A percentile compares a stretch with the other conserved stretches of the same genome.
Evolutionary conservation across 768 basidiomycete genomes (phyloP).

Genomic region (Thelephora ganbajun): DNA sequence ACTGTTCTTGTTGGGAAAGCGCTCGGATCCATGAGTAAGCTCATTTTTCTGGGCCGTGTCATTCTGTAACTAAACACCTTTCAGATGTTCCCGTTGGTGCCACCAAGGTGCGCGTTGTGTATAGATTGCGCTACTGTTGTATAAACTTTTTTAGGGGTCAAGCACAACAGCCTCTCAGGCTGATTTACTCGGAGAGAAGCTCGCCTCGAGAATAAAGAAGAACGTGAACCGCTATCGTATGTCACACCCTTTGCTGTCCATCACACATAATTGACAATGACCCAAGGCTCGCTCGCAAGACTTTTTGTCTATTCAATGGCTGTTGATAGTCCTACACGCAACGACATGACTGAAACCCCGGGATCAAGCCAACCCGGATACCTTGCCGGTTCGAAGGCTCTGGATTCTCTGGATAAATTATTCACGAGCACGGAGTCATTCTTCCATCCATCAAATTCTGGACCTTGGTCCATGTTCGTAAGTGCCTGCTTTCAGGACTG

Average conservation of each 20-base stretch:
- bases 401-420: slow-evolving; percentile 77
- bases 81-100: slow-evolving; percentile 62
- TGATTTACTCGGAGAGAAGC: slow-evolving; percentile 42
- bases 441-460: slow-evolving; percentile 92
- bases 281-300: slow-evolving; percentile 61
- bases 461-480: slow-evolving; percentile 63
- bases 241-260: slow-evolving; percentile 11
- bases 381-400: slow-evolving; percentile 73
- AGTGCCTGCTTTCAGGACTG: slow-evolving; percentile 10
- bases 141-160: slow-evolving; percentile 29
- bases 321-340: slow-evolving; percentile 55
- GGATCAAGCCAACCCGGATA: slow-evolving; percentile 32
- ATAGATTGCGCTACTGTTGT: neutral
- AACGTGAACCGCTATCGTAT: slow-evolving; percentile 46
- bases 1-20: slow-evolving; percentile 71
- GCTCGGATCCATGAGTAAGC: slow-evolving; percentile 54
- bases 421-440: slow-evolving; percentile 88
- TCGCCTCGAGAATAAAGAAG: slow-evolving; percentile 56
- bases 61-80: slow-evolving; percentile 1
- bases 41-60: neutral
- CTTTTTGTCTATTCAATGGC: slow-evolving; percentile 84
- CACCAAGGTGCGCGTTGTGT: slow-evolving; percentile 32
- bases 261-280: slow-evolving; percentile 2
- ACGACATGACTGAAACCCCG: slow-evolving; percentile 17
- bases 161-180: slow-evolving; percentile 59